Conservation (phyloP, 169 alveolate species). For the Plasmodium cynomolgi region DNA sequence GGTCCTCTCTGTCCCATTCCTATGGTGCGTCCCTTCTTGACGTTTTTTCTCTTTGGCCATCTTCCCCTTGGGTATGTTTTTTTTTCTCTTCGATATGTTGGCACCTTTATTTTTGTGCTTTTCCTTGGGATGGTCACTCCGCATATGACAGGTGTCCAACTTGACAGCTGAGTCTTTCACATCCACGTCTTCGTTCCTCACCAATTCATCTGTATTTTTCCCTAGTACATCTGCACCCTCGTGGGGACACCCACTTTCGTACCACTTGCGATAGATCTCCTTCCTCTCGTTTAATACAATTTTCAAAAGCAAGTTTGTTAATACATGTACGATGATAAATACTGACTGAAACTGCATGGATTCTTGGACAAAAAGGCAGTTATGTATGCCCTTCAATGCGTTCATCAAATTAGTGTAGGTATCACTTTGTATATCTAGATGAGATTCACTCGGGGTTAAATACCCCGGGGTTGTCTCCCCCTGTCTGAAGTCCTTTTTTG, state of each 20-base stretch:
- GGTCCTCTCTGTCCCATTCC: not conserved
- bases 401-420: slow-evolving; percentile 28
- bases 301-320: slow-evolving; percentile 29
- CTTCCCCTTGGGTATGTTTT: not conserved
- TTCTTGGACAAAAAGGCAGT: slow-evolving; percentile 16
- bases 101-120: not conserved
- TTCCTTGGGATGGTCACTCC: not conserved
- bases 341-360: slow-evolving; percentile 34
- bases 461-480: not conserved
- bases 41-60: not conserved
- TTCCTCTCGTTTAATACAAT: slow-evolving; percentile 43
- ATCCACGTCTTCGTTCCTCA: not conserved
- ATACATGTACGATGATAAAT: slow-evolving; percentile 31
- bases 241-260: not conserved
- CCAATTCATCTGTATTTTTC: not conserved
- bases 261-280: slow-evolving; percentile 7
- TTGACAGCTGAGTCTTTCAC: not conserved
- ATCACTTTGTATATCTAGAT: not conserved
- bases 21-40: not conserved
- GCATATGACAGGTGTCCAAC: not conserved
- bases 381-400: slow-evolving; percentile 20
- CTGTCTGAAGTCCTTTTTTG: not conserved
- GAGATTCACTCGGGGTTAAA: not conserved
- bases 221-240: not conserved
- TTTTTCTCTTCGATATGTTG: not conserved